These are phyloP conservation scores for Erigeron canadensis DNA, from an alignment of 129 eudicot species.

Conservation along the genomic window DNA sequence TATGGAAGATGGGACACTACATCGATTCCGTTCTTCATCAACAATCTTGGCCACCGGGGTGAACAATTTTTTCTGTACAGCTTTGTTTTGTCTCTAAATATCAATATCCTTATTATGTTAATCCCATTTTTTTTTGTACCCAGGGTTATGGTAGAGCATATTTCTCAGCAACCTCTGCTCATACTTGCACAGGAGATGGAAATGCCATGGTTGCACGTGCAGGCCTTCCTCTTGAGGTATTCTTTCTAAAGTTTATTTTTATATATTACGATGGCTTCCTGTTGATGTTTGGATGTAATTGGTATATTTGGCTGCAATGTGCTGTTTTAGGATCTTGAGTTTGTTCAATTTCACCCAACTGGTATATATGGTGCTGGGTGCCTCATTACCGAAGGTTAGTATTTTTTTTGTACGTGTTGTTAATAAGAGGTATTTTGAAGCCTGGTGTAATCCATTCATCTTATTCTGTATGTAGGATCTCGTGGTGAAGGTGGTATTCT, in stretches of 20 bases:
- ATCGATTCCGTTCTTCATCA: conserved; percentile 85
- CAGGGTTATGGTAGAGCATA: conserved; percentile 99
- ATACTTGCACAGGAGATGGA: conserved; percentile 99
- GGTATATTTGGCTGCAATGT: conserved; percentile 1
- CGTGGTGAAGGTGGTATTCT: conserved; percentile 99
- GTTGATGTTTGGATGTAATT: conserved; percentile 14
- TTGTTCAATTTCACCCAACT: conserved; percentile 99
- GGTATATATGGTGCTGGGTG: conserved; percentile 99
- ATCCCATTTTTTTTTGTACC: conserved; percentile 16
- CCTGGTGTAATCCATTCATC: conserved; percentile 21
- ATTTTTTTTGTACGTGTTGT: neutral
- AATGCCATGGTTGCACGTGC: conserved; percentile 99
- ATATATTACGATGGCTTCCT: neutral
- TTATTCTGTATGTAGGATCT: conserved; percentile 55
- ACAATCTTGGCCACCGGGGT: conserved; percentile 99
- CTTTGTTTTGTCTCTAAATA: conserved; percentile 19
- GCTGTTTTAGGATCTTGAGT: conserved; percentile 89
- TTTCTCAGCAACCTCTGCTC: conserved; percentile 99
- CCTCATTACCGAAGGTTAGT: conserved; percentile 97
- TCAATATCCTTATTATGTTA: conserved; percentile 12
- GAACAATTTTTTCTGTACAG: conserved; percentile 17
- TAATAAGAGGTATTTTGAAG: neutral
- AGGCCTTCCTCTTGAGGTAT: conserved; percentile 94
- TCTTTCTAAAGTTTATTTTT: neutral
- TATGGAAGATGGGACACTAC: conserved; percentile 98